Conservation (phyloP, 2,329 filamentous ascomycete genomes). For the Chaetomiaceae sp. region DNA sequence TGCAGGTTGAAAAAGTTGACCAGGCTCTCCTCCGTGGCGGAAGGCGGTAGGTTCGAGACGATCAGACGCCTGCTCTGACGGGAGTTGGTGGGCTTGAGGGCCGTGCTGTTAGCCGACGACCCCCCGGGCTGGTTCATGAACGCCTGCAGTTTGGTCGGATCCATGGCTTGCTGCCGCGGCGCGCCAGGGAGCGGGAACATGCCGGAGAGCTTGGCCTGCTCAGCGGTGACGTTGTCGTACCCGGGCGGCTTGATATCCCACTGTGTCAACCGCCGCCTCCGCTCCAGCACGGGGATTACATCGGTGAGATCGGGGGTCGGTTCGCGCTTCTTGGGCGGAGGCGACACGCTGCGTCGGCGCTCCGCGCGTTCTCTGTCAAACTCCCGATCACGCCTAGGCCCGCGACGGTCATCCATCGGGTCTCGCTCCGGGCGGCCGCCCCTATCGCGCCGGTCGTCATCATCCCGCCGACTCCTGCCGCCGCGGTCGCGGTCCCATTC, state of each 20-base stretch:
- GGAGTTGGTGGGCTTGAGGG: conserved; percentile 86
- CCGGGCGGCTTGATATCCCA: conserved; percentile 99
- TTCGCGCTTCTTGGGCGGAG: conserved; percentile 84
- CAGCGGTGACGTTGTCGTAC: conserved; percentile 96
- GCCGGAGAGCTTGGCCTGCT: conserved; percentile 96
- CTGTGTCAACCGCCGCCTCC: conserved; percentile 89
- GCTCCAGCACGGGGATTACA: conserved; percentile 71
- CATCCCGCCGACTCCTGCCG: conserved; percentile 51
- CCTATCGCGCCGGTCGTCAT: conserved; percentile 60
- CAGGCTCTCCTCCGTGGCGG: conserved; percentile 68
- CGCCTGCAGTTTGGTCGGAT: conserved; percentile 85
- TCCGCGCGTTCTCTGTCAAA: conserved; percentile 49
- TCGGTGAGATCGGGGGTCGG: conserved; percentile 93
- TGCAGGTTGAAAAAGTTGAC: conserved; percentile 91
- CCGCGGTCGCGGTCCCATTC: conserved; percentile 70
- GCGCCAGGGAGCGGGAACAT: conserved; percentile 98
- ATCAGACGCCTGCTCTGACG: conserved; percentile 91
- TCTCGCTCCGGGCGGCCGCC: conserved; percentile 32
- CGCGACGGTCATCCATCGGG: conserved; percentile 51
- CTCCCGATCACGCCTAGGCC: conserved; percentile 33
- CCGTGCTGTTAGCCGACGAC: conserved; percentile 62
- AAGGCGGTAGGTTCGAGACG: conserved; percentile 71
- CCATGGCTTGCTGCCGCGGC: conserved; percentile 90
- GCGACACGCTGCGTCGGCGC: conserved; percentile 68
- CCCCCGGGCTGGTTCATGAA: conserved; percentile 88